Base-by-base conservation (phyloP, 352 stramenopile genomes). In the Thraustochytrium striatum region DNA sequence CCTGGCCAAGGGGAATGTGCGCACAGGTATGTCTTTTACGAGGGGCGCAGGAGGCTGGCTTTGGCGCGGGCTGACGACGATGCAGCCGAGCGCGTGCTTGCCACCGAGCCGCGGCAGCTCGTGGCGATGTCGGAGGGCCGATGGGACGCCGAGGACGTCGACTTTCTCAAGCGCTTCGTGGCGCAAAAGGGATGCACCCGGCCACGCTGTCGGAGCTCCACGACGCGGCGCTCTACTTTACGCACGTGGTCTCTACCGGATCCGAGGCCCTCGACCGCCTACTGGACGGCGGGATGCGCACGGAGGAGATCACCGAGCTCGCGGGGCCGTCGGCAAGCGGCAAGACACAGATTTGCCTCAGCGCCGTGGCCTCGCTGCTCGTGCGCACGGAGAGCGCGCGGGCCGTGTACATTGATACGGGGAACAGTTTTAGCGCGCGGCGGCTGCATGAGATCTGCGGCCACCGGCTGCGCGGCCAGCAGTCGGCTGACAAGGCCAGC, bases 231-330 rank as follows among this genome's bases (percentile, higher is more conserved):
- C 11, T 43, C n/a, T 68, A 43, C 21, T 68, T 75, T n/a, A 32
- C n/a, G 25, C 65, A 75, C 9, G 8, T 28, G 5, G 5, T 75
- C 16, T 70, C 41, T 2, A 70, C 65, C 5, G 65, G 65, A 5
- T 28, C n/a, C 30, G 30, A 3, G 19, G 65, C n/a, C 43, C 52
- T 75, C 0, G 65, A 75, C 35, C 2, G 7, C 16, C 30, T 75
- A 1, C 47, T 75, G 44, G 65, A 13, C 32, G 65, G 65, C 44
- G 65, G 65, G 19, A n/a, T 75, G 0, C 52, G 52, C 33, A 72
- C 65, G 0, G 3, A 75, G 52, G 65, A 75, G 36, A 61, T 75
- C 30, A 75, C 65, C 44, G 65, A 75, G 65, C 21, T 75, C 65
- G 43, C 30, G 28, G 65, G 65, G 16, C 65, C 65, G 13, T 50